Evolutionary conservation across 2,329 filamentous ascomycete genomes (phyloP).

Genomic region (Fusarium guadeloupense): DNA sequence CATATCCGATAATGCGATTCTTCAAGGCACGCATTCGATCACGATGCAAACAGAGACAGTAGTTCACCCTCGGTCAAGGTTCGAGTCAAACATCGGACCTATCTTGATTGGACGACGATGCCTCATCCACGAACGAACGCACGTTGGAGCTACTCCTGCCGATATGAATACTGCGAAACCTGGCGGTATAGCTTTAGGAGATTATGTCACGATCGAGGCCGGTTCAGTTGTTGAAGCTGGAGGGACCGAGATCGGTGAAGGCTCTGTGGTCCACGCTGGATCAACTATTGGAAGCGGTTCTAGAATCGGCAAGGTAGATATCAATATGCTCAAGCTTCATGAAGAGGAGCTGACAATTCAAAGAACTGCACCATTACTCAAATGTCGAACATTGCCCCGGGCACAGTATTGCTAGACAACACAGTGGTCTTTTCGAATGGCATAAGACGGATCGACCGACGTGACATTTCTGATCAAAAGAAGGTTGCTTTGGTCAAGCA

Average conservation of each 20-base stretch:
- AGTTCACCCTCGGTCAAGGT: constrained; percentile 84
- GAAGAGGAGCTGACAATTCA: constrained; percentile 32
- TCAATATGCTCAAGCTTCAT: background rate
- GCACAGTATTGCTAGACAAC: constrained; percentile 69
- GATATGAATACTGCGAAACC: constrained; percentile 38
- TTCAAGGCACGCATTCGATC: constrained; percentile 79
- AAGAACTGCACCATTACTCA: constrained; percentile 77
- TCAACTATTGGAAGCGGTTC: constrained; percentile 68
- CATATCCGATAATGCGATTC: constrained; percentile 69
- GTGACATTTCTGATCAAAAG: constrained; percentile 69
- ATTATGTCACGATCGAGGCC: constrained; percentile 70
- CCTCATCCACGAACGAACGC: constrained; percentile 77
- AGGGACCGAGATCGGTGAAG: constrained; percentile 69
- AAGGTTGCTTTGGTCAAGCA: constrained; percentile 72
- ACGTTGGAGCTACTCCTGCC: constrained; percentile 59
- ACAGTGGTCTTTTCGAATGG: constrained; percentile 76
- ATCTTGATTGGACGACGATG: constrained; percentile 84
- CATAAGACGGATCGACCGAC: constrained; percentile 64
- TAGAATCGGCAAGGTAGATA: constrained; percentile 67
- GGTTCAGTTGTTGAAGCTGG: constrained; percentile 69
- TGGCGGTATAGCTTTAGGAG: constrained; percentile 65
- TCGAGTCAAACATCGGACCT: constrained; percentile 81
- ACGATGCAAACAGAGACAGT: constrained; percentile 80
- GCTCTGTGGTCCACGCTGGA: constrained; percentile 67
- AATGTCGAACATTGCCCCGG: constrained; percentile 65